Percentiles rank a stretch among this genome's conserved stretches.
Conservation (phyloP, 805 yeast genomes). For the Helenozyma baotianmanensis region DNA sequence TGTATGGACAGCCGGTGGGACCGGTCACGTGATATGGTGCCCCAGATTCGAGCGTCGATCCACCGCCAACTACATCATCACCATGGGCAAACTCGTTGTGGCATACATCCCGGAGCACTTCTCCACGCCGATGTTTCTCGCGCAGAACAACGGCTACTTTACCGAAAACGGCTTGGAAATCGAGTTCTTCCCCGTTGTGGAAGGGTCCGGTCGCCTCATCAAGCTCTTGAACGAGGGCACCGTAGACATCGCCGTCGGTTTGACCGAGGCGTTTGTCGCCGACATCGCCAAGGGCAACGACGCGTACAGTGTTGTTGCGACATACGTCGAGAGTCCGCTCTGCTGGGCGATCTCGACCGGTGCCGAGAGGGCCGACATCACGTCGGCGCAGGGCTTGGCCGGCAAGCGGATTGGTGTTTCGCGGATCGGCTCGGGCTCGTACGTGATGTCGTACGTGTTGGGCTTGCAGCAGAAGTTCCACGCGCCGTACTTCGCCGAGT, state of each 20-base stretch:
- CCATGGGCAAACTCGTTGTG: constrained; percentile 35
- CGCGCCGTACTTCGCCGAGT: constrained; percentile 46
- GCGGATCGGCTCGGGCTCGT: constrained; percentile 87
- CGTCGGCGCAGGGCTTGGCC: constrained; percentile 47
- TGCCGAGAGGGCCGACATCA: constrained; percentile 49
- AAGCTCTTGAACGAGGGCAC: constrained; percentile 59
- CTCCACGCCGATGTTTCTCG: constrained; percentile 79
- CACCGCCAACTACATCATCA: no score
- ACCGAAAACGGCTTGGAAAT: constrained; percentile 46
- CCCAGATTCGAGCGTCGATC: no score
- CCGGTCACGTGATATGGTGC: no score
- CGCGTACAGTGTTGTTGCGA: constrained; percentile 64
- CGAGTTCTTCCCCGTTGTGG: constrained; percentile 65
- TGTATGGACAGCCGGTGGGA: no score
- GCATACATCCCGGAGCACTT: constrained; percentile 93
- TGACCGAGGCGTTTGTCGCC: constrained; percentile 87
- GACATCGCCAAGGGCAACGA: constrained; percentile 71
- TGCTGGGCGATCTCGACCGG: constrained; percentile 93
- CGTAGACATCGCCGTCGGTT: constrained; percentile 79
- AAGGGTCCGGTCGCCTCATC: constrained; percentile 87
- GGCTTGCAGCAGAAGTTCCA: constrained; percentile 57
- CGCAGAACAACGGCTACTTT: constrained; percentile 56
- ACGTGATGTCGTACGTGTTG: constrained; percentile 84
- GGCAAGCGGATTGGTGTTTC: constrained; percentile 72
- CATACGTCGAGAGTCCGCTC: constrained; percentile 81